A percentile compares a stretch with the other conserved stretches of the same genome.
phyloP scores from a whole-genome alignment of 1,284 basidiomycete genomes.

The Leccinum subrobustum region DNA sequence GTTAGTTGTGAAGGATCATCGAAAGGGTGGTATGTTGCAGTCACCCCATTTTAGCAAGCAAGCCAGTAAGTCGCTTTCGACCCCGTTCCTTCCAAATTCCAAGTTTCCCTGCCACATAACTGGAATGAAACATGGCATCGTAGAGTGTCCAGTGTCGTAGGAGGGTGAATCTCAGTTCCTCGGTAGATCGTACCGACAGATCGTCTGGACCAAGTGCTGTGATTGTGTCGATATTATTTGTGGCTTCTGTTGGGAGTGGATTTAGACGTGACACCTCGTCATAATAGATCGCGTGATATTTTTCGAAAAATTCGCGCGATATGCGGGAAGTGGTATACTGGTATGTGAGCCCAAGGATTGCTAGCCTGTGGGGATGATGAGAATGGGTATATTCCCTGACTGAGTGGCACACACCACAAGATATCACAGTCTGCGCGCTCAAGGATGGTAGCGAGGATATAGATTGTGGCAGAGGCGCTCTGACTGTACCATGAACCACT shows the following conservation, averaged over 20 bases:
- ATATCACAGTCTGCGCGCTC: slow-evolving; percentile 93
- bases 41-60: slow-evolving; percentile 99
- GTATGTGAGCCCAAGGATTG: slow-evolving; percentile 90
- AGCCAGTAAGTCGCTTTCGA: slow-evolving; percentile 82
- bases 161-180: slow-evolving; percentile 91
- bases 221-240: slow-evolving; percentile 41
- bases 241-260: slow-evolving; percentile 47
- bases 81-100: slow-evolving; percentile 97
- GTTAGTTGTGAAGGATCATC: slow-evolving; percentile 8
- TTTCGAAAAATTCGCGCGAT: slow-evolving; percentile 85
- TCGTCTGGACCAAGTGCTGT: slow-evolving; percentile 74
- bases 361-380: slow-evolving; percentile 58
- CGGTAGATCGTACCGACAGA: slow-evolving; percentile 72
- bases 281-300: slow-evolving; percentile 72
- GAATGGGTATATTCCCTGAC: not conserved
- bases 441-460: slow-evolving; percentile 85
- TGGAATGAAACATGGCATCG: slow-evolving; percentile 96
- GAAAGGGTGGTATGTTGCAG: slow-evolving; percentile 26
- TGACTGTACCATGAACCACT: slow-evolving; percentile 88
- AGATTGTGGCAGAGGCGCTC: slow-evolving; percentile 87
- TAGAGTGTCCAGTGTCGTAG: slow-evolving; percentile 98
- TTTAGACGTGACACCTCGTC: slow-evolving; percentile 92
- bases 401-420: slow-evolving; percentile 63
- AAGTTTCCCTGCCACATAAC: slow-evolving; percentile 92
- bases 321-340: slow-evolving; percentile 90